Percentiles rank a stretch among this genome's conserved stretches.
phyloP scores from a whole-genome alignment of 1,139 yeast species.

The Nematodospora anomalae region DNA sequence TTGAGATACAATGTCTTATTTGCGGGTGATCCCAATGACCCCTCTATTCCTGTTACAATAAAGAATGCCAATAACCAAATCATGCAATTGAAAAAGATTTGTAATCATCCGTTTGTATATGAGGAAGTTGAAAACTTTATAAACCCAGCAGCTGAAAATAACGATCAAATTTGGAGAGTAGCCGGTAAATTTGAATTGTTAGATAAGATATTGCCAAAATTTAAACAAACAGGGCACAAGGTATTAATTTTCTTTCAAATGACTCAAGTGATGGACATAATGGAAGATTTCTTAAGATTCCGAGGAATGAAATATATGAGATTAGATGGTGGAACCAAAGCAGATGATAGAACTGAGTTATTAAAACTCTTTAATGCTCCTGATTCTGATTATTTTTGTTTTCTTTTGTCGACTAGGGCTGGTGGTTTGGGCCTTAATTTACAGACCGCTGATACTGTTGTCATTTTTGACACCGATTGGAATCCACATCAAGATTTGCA shows the following conservation, averaged over 20 bases:
- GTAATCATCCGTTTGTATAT: slow-evolving; percentile 96
- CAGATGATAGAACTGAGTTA: slow-evolving; percentile 75
- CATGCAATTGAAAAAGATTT: slow-evolving; percentile 94
- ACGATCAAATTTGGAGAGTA: slow-evolving; percentile 72
- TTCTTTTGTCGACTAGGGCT: slow-evolving; percentile 80
- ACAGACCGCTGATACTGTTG: slow-evolving; percentile 87
- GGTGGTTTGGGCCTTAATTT: slow-evolving; percentile 86
- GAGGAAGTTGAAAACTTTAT: slow-evolving; percentile 89
- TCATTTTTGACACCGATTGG: slow-evolving; percentile 88
- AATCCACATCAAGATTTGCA: slow-evolving; percentile 91
- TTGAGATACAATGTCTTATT: slow-evolving; percentile 66
- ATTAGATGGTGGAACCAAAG: slow-evolving; percentile 80
- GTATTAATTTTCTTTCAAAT: slow-evolving; percentile 82
- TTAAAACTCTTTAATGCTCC: slow-evolving; percentile 73
- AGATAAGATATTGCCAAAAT: slow-evolving; percentile 72
- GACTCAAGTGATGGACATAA: slow-evolving; percentile 87
- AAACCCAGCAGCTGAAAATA: slow-evolving; percentile 71
- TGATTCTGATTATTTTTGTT: slow-evolving; percentile 71
- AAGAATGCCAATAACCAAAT: slow-evolving; percentile 89
- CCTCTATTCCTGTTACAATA: slow-evolving; percentile 53
- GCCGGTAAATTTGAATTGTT: slow-evolving; percentile 79
- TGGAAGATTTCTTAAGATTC: slow-evolving; percentile 77
- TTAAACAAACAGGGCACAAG: slow-evolving; percentile 73
- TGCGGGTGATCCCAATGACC: slow-evolving; percentile 52
- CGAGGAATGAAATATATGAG: slow-evolving; percentile 69